Evolutionary conservation across 345 rosid genomes (phyloP), one percentile per base, ranked within the genome.

Genomic region (Brassica incana): DNA sequence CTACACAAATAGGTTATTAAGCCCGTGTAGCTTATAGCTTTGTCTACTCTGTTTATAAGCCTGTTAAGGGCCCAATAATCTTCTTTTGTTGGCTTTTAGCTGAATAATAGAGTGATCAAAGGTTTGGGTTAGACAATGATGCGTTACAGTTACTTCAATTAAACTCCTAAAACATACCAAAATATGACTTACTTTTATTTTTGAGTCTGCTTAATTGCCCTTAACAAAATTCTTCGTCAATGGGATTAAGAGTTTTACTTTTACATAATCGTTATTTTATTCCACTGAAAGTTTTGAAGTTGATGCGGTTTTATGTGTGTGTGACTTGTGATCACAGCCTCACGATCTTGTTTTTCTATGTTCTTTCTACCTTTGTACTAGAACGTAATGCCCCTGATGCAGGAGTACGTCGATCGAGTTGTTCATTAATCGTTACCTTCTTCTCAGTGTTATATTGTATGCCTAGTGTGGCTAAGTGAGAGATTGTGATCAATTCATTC

Each of bases 71-170:
- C 67, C 18, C 16, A 30, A 2, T 61, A 11, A 3, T 20, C 38
- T 12, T 72, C 25, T 32, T 59, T 14, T 27, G 77, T 78, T 78
- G 77, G 65, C 73, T 78, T 73, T 66, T 73, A 43, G 73, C 16
- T 78, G 60, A 63, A 66, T 72, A 48, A 15, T 5, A 7, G 10
- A 36, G 72, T 56, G 67, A 38, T 66, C 20, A 43, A 77, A 60
- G 61, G 23, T 43, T 43, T 43, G 50, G 3, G 50, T 43, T 43
- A 43, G 50, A 43, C 14, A 43, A 11, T 8, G 12, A 43, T 43
- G 50, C 9, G 50, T 43, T 8, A 10, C 50, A 8, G 50, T 43
- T 43, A 43, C 54, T 12, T 45, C 5, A n/a, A 45, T 11, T 45
- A 45, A 45, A 45, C 54, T 45, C 54, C 54, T 45, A 12, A 12